phyloP scores from a whole-genome alignment of 345 rosid species.

The Dipteronia sinensis region DNA sequence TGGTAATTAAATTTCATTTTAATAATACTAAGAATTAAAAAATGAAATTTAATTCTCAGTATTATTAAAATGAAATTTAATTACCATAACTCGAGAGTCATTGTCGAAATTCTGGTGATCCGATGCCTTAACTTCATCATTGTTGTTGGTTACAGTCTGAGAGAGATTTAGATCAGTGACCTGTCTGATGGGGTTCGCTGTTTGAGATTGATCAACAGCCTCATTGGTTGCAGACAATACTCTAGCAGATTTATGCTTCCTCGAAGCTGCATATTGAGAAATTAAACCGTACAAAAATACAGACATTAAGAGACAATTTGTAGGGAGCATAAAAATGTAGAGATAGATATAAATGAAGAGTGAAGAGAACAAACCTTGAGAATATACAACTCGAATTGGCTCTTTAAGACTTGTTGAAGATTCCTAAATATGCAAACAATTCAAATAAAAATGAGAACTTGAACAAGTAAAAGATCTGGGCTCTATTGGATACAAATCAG shows the following conservation, averaged over 20 bases:
- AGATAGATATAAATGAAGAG: background rate
- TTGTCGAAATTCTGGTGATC: background rate
- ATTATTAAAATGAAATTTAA: conserved; percentile 19
- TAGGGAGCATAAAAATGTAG: background rate
- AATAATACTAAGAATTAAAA: background rate
- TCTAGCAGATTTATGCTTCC: conserved; percentile 72
- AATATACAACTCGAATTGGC: conserved; percentile 58
- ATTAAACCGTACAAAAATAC: conserved; percentile 21
- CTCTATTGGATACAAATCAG: background rate
- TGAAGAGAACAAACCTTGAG: conserved; percentile 38
- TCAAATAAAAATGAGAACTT: conserved; percentile 13
- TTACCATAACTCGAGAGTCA: conserved; percentile 33
- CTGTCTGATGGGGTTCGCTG: conserved; percentile 51
- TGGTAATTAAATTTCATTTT: conserved; percentile 33
- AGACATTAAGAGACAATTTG: background rate
- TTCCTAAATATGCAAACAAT: conserved; percentile 43
- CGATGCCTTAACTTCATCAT: conserved; percentile 4
- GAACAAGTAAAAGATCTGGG: conserved; percentile 33
- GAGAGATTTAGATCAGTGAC: conserved; percentile 40
- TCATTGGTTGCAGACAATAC: conserved; percentile 66
- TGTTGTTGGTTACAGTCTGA: conserved; percentile 9
- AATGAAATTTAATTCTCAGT: too few species aligned
- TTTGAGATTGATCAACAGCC: conserved; percentile 40
- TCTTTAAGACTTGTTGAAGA: conserved; percentile 49
- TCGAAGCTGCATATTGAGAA: conserved; percentile 34